Percentiles rank a stretch among this genome's conserved stretches.
Conservation (phyloP, 1,139 yeast species). For the Suhomyces bribrorum region DNA sequence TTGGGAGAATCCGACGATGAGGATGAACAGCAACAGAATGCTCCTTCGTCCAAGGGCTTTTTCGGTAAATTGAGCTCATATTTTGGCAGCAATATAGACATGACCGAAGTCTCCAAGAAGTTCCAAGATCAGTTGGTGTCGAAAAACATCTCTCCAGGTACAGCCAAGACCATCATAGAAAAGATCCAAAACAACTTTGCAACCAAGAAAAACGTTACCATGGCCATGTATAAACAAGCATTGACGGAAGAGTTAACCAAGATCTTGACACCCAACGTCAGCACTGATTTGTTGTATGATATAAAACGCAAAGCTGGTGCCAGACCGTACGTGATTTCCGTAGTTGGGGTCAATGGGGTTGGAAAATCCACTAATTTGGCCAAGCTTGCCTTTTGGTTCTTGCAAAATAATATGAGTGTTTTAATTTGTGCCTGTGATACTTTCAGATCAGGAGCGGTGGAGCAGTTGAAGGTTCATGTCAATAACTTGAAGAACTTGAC, state of each 20-base stretch:
- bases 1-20: slow-evolving; percentile 38
- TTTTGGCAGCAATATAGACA: slow-evolving; percentile 40
- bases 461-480: slow-evolving; percentile 92
- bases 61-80: slow-evolving; percentile 40
- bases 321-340: slow-evolving; percentile 90
- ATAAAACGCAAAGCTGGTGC: slow-evolving; percentile 54
- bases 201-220: slow-evolving; percentile 30
- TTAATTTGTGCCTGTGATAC: slow-evolving; percentile 97
- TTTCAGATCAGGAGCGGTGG: slow-evolving; percentile 97
- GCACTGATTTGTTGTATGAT: slow-evolving; percentile 83
- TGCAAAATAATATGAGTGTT: slow-evolving; percentile 85
- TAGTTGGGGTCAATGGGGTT: slow-evolving; percentile 97
- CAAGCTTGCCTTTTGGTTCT: slow-evolving; percentile 90
- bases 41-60: slow-evolving; percentile 23
- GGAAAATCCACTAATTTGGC: slow-evolving; percentile 96
- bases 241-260: slow-evolving; percentile 76
- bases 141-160: slow-evolving; percentile 46
- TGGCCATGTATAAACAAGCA: slow-evolving; percentile 49
- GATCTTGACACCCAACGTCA: slow-evolving; percentile 87
- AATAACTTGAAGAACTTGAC: slow-evolving; percentile 66
- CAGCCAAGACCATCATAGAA: slow-evolving; percentile 41
- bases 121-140: slow-evolving; percentile 46
- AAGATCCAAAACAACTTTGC: slow-evolving; percentile 35
- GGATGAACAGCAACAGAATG: slow-evolving; percentile 17
- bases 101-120: slow-evolving; percentile 43